Conservation (phyloP, 2,329 filamentous ascomycete genomes). For the Epichloe glyceriae region DNA sequence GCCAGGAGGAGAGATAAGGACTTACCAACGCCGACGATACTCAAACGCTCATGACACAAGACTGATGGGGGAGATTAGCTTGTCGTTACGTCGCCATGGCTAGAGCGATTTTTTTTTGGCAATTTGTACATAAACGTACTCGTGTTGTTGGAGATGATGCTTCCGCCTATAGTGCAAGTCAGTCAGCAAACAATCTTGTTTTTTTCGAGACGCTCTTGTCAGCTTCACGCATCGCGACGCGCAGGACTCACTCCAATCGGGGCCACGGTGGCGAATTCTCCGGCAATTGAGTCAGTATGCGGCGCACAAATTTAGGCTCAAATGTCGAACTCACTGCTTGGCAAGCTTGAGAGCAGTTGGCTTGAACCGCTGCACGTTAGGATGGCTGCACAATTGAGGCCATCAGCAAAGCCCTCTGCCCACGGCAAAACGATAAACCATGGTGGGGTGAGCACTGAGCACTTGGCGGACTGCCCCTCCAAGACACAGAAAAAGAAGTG, state of each 20-base stretch:
- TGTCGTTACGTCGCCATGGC: too few relatives aligned
- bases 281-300: conserved; percentile 6
- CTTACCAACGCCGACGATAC: conserved; percentile 91
- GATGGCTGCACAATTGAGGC: conserved; percentile 44
- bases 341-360: conserved; percentile 83
- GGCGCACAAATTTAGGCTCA: not conserved
- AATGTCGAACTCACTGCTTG: conserved; percentile 60
- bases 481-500: conserved; percentile 8
- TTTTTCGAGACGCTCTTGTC: not conserved
- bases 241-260: conserved; percentile 82
- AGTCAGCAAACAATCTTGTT: not conserved
- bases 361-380: conserved; percentile 94
- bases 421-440: conserved; percentile 1
- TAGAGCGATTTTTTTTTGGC: too few relatives aligned
- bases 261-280: conserved; percentile 88
- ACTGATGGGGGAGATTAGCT: conserved; percentile 37
- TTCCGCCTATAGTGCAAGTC: conserved; percentile 53
- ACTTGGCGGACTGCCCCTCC: conserved; percentile 12
- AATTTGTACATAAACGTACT: conserved; percentile 43
- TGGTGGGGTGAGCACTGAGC: conserved; percentile 18
- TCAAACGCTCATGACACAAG: conserved; percentile 92
- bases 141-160: conserved; percentile 77
- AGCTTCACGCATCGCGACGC: not conserved
- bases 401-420: conserved; percentile 4
- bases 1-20: conserved; percentile 8